Evolutionary conservation across 176 grass and related monocot species (phyloP).

Genomic region (Oryza meridionalis): DNA sequence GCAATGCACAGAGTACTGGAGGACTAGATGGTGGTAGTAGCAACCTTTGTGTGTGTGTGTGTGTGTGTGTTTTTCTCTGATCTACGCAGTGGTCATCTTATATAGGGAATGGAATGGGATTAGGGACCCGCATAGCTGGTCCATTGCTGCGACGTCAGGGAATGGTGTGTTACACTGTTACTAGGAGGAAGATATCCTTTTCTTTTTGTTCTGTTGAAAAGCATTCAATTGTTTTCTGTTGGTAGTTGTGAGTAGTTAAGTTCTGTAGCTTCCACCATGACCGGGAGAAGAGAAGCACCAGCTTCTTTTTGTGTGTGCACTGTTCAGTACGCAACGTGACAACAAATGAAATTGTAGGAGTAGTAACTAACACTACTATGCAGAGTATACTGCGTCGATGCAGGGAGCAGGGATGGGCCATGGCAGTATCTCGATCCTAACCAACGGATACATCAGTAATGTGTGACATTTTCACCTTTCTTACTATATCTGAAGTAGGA

Average conservation of each 20-base stretch:
- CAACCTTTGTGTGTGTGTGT: neutral
- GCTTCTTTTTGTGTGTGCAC: too few species aligned
- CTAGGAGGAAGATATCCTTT: neutral
- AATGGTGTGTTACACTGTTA: neutral
- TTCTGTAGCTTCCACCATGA: neutral
- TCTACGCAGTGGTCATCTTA: conserved; percentile 15
- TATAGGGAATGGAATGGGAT: conserved; percentile 15
- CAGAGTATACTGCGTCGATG: too few species aligned
- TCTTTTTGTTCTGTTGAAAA: neutral
- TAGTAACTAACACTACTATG: neutral
- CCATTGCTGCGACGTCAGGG: neutral
- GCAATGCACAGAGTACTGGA: too few species aligned
- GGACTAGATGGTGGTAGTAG: neutral
- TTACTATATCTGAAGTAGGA: too few species aligned
- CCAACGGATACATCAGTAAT: too few species aligned
- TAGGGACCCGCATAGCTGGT: neutral
- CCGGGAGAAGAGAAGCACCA: neutral
- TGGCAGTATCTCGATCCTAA: too few species aligned
- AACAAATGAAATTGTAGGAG: neutral
- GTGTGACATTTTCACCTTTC: too few species aligned
- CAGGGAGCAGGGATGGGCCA: too few species aligned
- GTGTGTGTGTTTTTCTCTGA: neutral
- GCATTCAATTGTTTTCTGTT: neutral
- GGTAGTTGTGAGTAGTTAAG: neutral
- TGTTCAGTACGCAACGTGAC: neutral